Evolutionary conservation across 2,329 filamentous ascomycete species (phyloP).

Genomic region (Phialemoniopsis sp.): DNA sequence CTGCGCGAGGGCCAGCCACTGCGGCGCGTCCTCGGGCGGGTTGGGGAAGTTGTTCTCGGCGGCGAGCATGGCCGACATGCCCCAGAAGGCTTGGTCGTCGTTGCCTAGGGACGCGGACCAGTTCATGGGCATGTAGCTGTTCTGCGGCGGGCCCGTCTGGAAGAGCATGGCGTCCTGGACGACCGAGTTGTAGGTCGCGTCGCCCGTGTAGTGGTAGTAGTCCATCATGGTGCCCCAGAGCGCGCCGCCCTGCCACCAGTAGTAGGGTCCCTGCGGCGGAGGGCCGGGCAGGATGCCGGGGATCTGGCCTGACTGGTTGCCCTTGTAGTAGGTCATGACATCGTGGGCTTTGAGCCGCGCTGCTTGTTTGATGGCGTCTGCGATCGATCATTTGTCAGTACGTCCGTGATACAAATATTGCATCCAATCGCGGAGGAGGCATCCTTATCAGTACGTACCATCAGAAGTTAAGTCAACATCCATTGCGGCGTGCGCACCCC

Average conservation of each 20-base stretch:
- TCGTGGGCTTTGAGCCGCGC: conserved; percentile 45
- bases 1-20: conserved; percentile 65
- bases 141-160: conserved; percentile 48
- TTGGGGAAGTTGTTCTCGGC: conserved; percentile 63
- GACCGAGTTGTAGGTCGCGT: conserved; percentile 57
- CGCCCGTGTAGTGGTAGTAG: conserved; percentile 66
- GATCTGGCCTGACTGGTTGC: conserved; percentile 40
- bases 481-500: no score
- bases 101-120: conserved; percentile 56
- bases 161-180: conserved; percentile 52
- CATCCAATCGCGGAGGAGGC: no score
- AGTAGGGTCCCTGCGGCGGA: conserved; percentile 52
- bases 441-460: no score
- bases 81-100: conserved; percentile 72
- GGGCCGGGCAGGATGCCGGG: conserved; percentile 56
- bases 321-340: conserved; percentile 45
- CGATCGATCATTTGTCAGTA: no score
- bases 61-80: conserved; percentile 63
- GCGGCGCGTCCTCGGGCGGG: conserved; percentile 46
- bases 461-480: no score
- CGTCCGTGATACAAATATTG: no score
- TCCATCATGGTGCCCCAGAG: conserved; percentile 67
- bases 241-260: conserved; percentile 72
- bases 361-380: conserved; percentile 41
- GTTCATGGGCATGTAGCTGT: conserved; percentile 57